These are phyloP conservation scores for Candida manassasensis DNA, from an alignment of 805 yeast species.

Conservation along the genomic window DNA sequence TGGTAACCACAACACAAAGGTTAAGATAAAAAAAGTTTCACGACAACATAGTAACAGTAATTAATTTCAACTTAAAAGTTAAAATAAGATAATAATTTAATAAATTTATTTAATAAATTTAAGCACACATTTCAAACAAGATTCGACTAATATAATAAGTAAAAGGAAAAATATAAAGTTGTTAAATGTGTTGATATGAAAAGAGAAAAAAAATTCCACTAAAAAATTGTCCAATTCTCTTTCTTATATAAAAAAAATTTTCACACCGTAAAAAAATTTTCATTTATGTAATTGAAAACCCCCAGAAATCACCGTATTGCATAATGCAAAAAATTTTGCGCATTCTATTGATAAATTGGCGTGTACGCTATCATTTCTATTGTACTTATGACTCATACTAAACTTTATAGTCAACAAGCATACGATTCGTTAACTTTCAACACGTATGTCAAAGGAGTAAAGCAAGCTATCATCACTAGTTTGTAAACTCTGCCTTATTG, in stretches of 20 bases:
- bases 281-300: not conserved
- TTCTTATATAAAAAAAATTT: not conserved
- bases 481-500: too few relatives aligned
- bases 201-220: conserved; percentile 5
- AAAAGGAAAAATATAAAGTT: conserved; percentile 2
- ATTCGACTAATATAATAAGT: conserved; percentile 7
- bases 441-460: too few relatives aligned
- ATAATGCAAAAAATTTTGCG: too few relatives aligned
- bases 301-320: too few relatives aligned
- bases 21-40: conserved; percentile 1
- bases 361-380: too few relatives aligned
- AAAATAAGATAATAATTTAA: conserved; percentile 9
- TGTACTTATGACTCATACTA: too few relatives aligned
- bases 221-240: not conserved
- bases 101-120: conserved; percentile 14
- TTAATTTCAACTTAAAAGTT: conserved; percentile 2
- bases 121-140: conserved; percentile 31
- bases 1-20: conserved; percentile 2
- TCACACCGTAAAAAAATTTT: conserved; percentile 1
- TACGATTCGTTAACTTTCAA: too few relatives aligned
- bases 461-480: too few relatives aligned
- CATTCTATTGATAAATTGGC: too few relatives aligned
- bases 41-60: conserved; percentile 1
- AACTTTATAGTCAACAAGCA: too few relatives aligned
- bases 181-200: conserved; percentile 7